Evolutionary conservation across 495 filamentous ascomycete species (phyloP), one percentile per base, ranked within the genome.

Genomic region (Neurospora sp.): DNA sequence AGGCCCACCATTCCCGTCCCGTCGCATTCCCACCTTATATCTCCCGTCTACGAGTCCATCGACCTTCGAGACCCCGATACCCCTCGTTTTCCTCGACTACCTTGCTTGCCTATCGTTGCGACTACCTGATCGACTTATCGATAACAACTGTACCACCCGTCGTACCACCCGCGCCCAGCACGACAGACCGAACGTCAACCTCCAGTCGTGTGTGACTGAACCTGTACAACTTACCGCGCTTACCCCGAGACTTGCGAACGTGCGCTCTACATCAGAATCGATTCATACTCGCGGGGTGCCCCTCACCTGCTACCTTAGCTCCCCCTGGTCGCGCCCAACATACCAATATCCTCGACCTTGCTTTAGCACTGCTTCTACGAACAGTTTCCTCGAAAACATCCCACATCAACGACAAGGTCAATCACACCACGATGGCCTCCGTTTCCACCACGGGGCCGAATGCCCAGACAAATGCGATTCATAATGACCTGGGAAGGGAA

Each of bases 401-500:
- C 54, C 5, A 59, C 48, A 59, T 59, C 23, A 16, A 31, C 54
- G 27, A 62, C 54, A 62, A 62, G 27, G 27, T 35, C 54, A 62
- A 62, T 35, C 54, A 4, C 27, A 62, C 27, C 54, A 27, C 27
- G 54, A 62, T 62, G 54, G 27, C 54, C 54, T 62, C 54, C 54
- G 42, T 42, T 71, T 31, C 35, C 39, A n/a, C 72, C n/a, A 70
- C 6, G 27, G 48, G 37, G 18, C 40, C 38, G 16, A 44, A 71
- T 40, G 18, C 38, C 18, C 73, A 71, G 39, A 72, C 46, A 48
- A 77, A 73, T 62, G 23, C 54, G 23, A 35, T 62, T 9, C 54
- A 18, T 35, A 62, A 62, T 16, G 54, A 62, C 31, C 71, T 80
- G 69, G 75, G 72, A 31, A 76, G 76, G 66, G 75, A 82, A 18